These are phyloP conservation scores for Penicillium salamii DNA, from an alignment of 495 filamentous ascomycete genomes.

Conservation along the genomic window DNA sequence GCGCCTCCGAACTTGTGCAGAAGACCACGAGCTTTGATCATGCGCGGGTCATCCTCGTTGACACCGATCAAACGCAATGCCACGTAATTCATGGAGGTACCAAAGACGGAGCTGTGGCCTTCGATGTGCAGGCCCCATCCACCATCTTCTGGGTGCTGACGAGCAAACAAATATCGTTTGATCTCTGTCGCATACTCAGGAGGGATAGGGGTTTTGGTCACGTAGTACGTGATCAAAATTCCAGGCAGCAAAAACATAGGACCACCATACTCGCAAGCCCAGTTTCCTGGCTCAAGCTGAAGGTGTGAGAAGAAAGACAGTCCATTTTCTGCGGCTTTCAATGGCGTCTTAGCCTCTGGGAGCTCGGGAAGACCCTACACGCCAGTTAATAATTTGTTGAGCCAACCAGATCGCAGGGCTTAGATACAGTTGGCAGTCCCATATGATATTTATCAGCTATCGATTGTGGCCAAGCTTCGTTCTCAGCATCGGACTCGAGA, in stretches of 20 bases:
- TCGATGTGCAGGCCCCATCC: conserved; percentile 98
- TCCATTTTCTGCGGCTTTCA: conserved; percentile 77
- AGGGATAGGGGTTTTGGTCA: conserved; percentile 85
- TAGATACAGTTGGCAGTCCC: conserved; percentile 62
- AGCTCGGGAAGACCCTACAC: conserved; percentile 69
- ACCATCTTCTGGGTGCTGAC: conserved; percentile 83
- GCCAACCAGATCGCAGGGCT: background rate
- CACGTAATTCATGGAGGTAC: conserved; percentile 88
- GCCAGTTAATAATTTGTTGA: background rate
- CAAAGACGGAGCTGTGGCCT: conserved; percentile 88
- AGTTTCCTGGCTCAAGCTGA: conserved; percentile 85
- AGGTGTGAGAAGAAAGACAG: conserved; percentile 86
- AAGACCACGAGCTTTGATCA: conserved; percentile 81
- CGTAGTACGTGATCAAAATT: conserved; percentile 82
- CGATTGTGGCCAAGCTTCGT: conserved; percentile 78
- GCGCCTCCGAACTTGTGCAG: conserved; percentile 87
- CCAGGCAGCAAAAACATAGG: conserved; percentile 85
- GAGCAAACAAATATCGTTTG: conserved; percentile 86
- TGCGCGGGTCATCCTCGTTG: conserved; percentile 74
- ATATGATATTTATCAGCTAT: conserved; percentile 81
- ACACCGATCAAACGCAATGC: conserved; percentile 83
- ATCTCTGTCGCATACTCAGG: conserved; percentile 82
- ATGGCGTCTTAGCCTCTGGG: conserved; percentile 65
- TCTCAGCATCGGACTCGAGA: conserved; percentile 71
- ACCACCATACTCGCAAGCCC: conserved; percentile 96